These are phyloP conservation scores for Sordariomycetes sp. DNA, from an alignment of 2,329 filamentous ascomycete species.

Conservation along the genomic window DNA sequence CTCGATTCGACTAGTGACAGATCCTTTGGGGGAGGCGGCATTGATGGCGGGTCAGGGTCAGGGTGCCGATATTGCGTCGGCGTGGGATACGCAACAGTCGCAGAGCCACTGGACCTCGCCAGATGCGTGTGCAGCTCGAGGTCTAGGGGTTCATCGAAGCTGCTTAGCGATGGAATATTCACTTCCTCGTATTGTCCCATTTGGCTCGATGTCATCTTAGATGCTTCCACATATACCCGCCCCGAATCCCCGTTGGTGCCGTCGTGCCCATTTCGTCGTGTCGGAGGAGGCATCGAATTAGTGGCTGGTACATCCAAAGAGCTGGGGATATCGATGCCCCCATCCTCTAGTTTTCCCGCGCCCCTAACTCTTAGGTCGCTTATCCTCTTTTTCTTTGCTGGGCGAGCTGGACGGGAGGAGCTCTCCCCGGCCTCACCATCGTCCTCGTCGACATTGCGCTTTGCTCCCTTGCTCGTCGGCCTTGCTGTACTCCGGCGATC, in stretches of 20 bases:
- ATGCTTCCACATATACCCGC: slow-evolving; percentile 11
- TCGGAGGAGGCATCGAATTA: slow-evolving; percentile 10
- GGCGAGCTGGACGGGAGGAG: neutral
- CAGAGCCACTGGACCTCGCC: slow-evolving; percentile 16
- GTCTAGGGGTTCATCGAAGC: slow-evolving; percentile 1
- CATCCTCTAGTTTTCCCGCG: neutral
- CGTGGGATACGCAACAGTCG: slow-evolving; percentile 23
- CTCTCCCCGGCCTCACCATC: neutral
- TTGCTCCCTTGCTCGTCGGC: neutral
- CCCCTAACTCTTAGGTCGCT: neutral
- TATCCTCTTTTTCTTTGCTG: neutral
- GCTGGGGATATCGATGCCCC: neutral
- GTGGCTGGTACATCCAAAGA: neutral
- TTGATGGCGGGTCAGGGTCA: neutral
- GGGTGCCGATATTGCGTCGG: slow-evolving; percentile 12
- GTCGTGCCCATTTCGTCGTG: slow-evolving; percentile 8
- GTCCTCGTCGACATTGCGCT: neutral
- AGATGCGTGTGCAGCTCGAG: slow-evolving; percentile 12
- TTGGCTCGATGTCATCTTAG: slow-evolving; percentile 24
- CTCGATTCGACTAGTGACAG: neutral
- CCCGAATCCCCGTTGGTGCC: neutral
- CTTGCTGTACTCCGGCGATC: neutral
- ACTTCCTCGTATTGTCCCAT: slow-evolving; percentile 22
- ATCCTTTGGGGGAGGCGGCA: neutral
- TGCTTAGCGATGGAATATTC: slow-evolving; percentile 9